Base-by-base conservation (phyloP, 306 rosid species). In the Macrotyloma uniflorum region DNA sequence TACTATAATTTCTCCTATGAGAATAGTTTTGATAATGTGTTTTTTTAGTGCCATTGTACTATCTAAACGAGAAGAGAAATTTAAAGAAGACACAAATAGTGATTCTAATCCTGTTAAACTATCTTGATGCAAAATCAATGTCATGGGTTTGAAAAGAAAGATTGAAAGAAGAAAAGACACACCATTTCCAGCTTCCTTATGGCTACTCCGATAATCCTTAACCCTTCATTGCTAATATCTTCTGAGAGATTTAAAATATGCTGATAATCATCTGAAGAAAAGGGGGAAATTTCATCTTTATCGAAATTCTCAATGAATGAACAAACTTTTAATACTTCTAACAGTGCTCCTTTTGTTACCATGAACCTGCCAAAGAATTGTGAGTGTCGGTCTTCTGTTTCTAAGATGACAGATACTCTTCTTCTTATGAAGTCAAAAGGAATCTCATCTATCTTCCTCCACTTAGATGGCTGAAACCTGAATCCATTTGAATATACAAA, bases 371-470 rank as follows among this genome's bases (percentile, higher is more conserved):
- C 83, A 15, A n/a, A 69, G 53, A 85, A 49, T 8, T 82, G 81
- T 1, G 74, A 82, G 47, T 74, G 66, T 26, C 46, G 68, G 18
- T 83, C 86, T 79, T 84, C 83, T 72, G 79, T 83, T 88, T 90
- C 93, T 80, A 93, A 20, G 79, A 90, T 84, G 55, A 93, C 88
- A 67, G 96, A 87, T 40, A 93, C 97, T 84, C 87, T 85, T 80
- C 97, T 89, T 70, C 97, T 70, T 49, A 90, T 89, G 87, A 93
- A 93, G 85, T 93, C 97, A 75, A 93, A 93, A 57, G 97, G 96
- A 77, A 93, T 89, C 87, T 93, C 97, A 74, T 93, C 88, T 74
- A 82, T 53, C 80, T 87, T 90, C 58, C n/a, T 90, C 93, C 92
- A 93, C 70, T 83, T 89, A 61, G 96, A 93, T 32, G 97, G 97